These are phyloP conservation scores for Xylariales sp. DNA, from an alignment of 2,329 filamentous ascomycete genomes.

Conservation along the genomic window DNA sequence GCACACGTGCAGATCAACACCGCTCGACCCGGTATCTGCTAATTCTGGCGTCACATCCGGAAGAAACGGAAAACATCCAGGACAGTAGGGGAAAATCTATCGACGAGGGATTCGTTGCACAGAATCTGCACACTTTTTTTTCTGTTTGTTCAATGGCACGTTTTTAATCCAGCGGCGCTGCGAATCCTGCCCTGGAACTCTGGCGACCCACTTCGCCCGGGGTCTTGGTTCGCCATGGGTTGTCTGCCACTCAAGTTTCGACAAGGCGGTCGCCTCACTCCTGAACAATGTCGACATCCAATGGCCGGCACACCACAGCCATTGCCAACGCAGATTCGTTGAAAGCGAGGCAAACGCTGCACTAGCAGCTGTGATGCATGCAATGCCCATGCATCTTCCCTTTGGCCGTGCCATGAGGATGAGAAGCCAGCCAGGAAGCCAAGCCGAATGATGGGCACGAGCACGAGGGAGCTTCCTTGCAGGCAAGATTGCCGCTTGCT, in stretches of 20 bases:
- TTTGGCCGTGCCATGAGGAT: background rate
- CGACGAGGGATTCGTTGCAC: too few relatives aligned
- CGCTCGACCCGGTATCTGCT: background rate
- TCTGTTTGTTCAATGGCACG: too few relatives aligned
- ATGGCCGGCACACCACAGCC: slow-evolving; percentile 13
- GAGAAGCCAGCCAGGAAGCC: background rate
- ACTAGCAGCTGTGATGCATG: slow-evolving; percentile 17
- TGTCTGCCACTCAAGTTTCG: slow-evolving; percentile 23
- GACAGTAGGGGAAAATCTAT: too few relatives aligned
- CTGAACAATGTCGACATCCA: slow-evolving; percentile 23
- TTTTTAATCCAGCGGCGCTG: too few relatives aligned
- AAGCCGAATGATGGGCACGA: too few relatives aligned
- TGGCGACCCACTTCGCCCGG: slow-evolving; percentile 12
- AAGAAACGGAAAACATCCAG: slow-evolving; percentile 1
- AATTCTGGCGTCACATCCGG: slow-evolving; percentile 5
- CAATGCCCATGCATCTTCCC: slow-evolving; percentile 6
- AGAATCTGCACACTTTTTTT: too few relatives aligned
- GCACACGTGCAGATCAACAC: slow-evolving; percentile 4
- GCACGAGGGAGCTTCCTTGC: background rate
- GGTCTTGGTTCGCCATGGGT: slow-evolving; percentile 16
- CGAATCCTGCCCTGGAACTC: too few relatives aligned
- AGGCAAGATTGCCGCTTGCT: background rate
- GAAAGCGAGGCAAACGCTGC: slow-evolving; percentile 19
- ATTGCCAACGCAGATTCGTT: slow-evolving; percentile 14
- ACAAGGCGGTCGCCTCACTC: slow-evolving; percentile 26